Conservation (phyloP, 371 early-diverging fungal genomes). For the Mortierella sp. region DNA sequence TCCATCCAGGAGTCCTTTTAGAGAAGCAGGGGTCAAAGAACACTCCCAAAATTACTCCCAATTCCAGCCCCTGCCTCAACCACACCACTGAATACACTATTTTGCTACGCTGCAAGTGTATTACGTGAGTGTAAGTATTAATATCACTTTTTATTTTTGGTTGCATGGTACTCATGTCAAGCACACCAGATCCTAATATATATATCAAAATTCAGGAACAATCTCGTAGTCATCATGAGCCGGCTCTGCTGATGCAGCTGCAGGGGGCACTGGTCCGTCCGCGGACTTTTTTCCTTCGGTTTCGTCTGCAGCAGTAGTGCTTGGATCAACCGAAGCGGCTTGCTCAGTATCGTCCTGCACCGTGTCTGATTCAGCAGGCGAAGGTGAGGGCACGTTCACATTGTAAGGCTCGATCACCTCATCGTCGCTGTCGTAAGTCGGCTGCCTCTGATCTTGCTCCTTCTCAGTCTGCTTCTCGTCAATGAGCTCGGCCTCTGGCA, state of each 20-base stretch:
- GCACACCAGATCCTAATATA: background rate
- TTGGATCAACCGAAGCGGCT: no score
- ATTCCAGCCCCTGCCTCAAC: no score
- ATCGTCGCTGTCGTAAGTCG: constrained; percentile 1
- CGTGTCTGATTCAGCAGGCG: constrained; percentile 15
- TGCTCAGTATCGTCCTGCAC: constrained; percentile 12
- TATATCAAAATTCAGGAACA: constrained; percentile 19
- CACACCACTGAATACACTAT: no score
- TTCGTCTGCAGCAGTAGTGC: background rate
- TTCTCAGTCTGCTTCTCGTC: constrained; percentile 5
- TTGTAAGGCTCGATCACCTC: constrained; percentile 26
- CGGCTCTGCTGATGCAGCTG: constrained; percentile 6
- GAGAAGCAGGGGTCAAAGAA: background rate
- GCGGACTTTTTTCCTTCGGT: background rate
- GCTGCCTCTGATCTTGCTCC: background rate
- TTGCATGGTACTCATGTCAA: background rate
- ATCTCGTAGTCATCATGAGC: constrained; percentile 37
- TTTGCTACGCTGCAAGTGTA: background rate
- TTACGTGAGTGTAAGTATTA: no score
- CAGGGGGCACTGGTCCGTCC: background rate
- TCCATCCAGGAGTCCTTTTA: no score
- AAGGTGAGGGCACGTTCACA: constrained; percentile 2
- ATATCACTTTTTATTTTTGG: background rate
- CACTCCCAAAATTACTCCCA: no score
- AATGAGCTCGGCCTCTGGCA: background rate